Evolutionary conservation across 2,329 filamentous ascomycete genomes (phyloP).

Genomic region (Pseudogymnoascus sp.): DNA sequence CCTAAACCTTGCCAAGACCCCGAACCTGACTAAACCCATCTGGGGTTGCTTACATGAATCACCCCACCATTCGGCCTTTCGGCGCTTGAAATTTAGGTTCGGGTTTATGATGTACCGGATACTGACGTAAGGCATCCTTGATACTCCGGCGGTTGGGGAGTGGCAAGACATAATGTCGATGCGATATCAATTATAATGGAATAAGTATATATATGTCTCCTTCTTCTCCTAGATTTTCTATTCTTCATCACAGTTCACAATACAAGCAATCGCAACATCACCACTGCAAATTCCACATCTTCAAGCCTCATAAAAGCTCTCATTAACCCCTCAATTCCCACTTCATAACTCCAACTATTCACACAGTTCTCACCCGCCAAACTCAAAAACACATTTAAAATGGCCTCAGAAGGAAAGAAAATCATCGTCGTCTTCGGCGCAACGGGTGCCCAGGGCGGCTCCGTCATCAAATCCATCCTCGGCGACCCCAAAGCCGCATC

Average conservation of each 20-base stretch:
- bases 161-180: neutral
- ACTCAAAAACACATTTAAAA: neutral
- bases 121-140: neutral
- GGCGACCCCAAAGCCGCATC: constrained; percentile 34
- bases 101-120: neutral
- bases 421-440: constrained; percentile 39
- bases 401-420: constrained; percentile 22
- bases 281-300: neutral
- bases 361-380: neutral
- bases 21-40: neutral
- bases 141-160: too few species aligned
- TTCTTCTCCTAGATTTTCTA: neutral
- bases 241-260: neutral
- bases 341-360: neutral
- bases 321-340: neutral
- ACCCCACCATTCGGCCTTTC: neutral
- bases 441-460: constrained; percentile 44
- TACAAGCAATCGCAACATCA: neutral
- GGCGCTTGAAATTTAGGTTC: neutral
- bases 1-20: neutral
- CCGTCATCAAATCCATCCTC: constrained; percentile 42
- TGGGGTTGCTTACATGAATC: neutral
- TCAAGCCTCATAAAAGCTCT: neutral
- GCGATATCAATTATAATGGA: neutral
- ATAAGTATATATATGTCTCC: neutral